Evolutionary conservation across 345 rosid genomes (phyloP).

Genomic region (Aurinia saxatilis): DNA sequence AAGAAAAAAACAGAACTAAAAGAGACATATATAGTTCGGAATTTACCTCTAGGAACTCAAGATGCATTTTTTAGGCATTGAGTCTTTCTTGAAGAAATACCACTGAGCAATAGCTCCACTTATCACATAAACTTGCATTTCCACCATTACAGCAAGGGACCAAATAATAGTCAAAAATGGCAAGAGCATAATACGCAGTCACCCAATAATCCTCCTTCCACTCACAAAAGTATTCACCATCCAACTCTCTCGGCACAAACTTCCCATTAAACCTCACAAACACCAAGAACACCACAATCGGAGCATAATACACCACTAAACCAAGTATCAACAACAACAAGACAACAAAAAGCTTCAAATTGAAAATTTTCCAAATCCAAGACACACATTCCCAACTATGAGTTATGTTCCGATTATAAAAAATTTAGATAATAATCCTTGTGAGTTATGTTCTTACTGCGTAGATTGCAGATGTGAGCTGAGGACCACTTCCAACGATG

Average conservation of each 20-base stretch:
- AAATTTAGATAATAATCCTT: no score
- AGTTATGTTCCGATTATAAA: no score
- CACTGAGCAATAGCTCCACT: conserved; percentile 82
- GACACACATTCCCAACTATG: no score
- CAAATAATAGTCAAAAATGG: conserved; percentile 78
- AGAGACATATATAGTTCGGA: not conserved
- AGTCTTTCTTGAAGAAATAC: conserved; percentile 78
- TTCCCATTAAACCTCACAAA: conserved; percentile 71
- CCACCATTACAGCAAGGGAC: conserved; percentile 72
- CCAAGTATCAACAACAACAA: conserved; percentile 56
- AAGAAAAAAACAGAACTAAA: no score
- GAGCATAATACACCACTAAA: conserved; percentile 54
- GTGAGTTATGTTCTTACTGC: no score
- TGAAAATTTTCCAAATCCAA: no score
- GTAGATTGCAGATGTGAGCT: no score
- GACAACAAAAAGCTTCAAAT: conserved; percentile 59
- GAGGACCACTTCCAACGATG: no score
- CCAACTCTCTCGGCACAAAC: conserved; percentile 48
- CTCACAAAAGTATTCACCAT: conserved; percentile 51
- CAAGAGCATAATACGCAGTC: conserved; percentile 76
- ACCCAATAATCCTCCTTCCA: conserved; percentile 96
- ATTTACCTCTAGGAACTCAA: conserved; percentile 74
- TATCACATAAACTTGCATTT: conserved; percentile 83
- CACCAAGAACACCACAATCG: conserved; percentile 75
- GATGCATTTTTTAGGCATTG: conserved; percentile 51